Percentiles rank a stretch among this genome's conserved stretches.
Conservation (phyloP, 192 early-diverging fungal genomes). For the Backusella parvicylindrica region DNA sequence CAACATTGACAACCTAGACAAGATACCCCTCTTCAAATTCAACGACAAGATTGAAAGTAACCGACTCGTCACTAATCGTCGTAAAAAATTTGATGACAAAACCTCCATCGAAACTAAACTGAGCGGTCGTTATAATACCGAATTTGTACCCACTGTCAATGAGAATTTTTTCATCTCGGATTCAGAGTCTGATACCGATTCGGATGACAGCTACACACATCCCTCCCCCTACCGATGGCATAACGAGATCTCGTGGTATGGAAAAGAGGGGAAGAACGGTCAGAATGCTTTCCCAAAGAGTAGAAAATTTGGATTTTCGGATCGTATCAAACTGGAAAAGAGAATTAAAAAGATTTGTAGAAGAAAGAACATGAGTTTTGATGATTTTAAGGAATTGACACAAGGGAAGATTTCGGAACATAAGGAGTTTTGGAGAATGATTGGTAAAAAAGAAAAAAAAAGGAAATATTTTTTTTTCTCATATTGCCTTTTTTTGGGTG, state of each 20-base stretch:
- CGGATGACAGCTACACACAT: background rate
- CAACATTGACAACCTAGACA: background rate
- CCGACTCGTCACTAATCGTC: background rate
- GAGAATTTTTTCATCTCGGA: background rate
- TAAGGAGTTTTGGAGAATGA: background rate
- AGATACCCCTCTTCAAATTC: background rate
- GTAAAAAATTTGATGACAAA: background rate
- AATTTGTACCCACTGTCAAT: background rate
- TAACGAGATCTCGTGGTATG: background rate
- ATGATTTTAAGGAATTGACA: background rate
- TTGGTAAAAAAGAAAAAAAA: background rate
- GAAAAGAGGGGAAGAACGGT: background rate
- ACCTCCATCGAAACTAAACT: background rate
- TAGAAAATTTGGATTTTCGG: background rate
- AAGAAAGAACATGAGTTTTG: background rate
- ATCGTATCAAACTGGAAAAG: background rate
- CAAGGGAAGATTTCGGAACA: background rate
- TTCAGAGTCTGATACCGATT: slow-evolving; percentile 8
- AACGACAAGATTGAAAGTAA: background rate
- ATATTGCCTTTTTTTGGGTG: too few relatives aligned
- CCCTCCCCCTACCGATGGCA: background rate
- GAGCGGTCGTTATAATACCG: background rate
- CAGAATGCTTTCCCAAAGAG: background rate
- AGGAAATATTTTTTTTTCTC: background rate
- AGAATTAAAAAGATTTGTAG: slow-evolving; percentile 10